Evolutionary conservation across 2,329 filamentous ascomycete species (phyloP).

Genomic region (Pseudocercospora vitis): DNA sequence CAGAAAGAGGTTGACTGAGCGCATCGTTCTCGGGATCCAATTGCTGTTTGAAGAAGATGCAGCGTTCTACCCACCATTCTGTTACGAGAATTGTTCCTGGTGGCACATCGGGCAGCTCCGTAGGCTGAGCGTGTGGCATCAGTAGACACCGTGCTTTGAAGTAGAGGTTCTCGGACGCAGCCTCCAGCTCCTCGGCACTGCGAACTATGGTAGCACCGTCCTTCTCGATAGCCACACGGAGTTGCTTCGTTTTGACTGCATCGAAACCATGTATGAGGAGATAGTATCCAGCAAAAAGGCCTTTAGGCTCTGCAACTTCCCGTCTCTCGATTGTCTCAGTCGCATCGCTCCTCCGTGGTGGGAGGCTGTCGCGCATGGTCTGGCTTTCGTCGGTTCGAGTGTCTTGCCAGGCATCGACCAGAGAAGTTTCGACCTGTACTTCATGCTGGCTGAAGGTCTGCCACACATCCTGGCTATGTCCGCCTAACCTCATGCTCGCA

Average conservation of each 20-base stretch:
- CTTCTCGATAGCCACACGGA: conserved; percentile 29
- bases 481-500: conserved; percentile 78
- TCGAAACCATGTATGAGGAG: conserved; percentile 35
- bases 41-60: conserved; percentile 72
- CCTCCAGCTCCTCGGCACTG: conserved; percentile 25
- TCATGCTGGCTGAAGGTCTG: conserved; percentile 68
- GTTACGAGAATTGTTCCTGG: conserved; percentile 60
- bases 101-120: conserved; percentile 29
- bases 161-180: conserved; percentile 18
- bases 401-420: conserved; percentile 28
- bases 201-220: conserved; percentile 36
- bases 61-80: conserved; percentile 91
- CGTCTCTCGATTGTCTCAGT: conserved; percentile 1
- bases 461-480: conserved; percentile 84
- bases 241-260: conserved; percentile 19
- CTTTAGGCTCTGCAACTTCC: conserved; percentile 14
- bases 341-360: conserved; percentile 6
- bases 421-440: conserved; percentile 23
- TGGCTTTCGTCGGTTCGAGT: conserved; percentile 23
- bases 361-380: conserved; percentile 11
- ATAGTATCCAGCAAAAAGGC: conserved; percentile 35
- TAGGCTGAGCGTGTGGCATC: conserved; percentile 37
- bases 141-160: conserved; percentile 29
- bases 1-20: conserved; percentile 73
- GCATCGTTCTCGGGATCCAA: conserved; percentile 68